Conservation (phyloP, 2,329 filamentous ascomycete genomes). For the Venturia nashicola region DNA sequence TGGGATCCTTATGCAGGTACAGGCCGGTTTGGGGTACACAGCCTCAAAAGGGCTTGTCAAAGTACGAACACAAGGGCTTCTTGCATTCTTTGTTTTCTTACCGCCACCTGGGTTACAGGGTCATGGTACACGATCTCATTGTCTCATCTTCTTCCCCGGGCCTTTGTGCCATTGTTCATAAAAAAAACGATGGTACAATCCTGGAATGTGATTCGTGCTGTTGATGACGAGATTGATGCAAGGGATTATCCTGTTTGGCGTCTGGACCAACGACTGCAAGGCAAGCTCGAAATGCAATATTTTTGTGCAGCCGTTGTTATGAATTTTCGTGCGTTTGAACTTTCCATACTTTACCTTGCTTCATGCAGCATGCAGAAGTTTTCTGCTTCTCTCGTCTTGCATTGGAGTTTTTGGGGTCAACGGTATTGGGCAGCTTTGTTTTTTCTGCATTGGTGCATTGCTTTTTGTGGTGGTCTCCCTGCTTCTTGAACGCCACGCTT, state of each 20-base stretch:
- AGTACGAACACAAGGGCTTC: background rate
- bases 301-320: background rate
- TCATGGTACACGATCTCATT: background rate
- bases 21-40: slow-evolving; percentile 1
- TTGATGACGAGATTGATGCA: background rate
- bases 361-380: background rate
- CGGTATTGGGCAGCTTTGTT: background rate
- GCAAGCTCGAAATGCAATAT: background rate
- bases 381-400: background rate
- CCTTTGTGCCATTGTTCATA: background rate
- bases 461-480: background rate
- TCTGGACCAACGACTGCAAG: background rate
- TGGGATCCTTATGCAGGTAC: background rate
- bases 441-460: background rate
- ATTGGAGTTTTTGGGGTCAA: background rate
- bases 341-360: no score
- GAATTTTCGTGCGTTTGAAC: no score
- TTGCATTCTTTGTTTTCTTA: background rate
- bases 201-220: background rate
- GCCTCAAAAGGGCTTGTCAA: background rate
- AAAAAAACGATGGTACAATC: background rate
- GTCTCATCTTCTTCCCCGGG: background rate
- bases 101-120: slow-evolving; percentile 1
- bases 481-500: background rate
- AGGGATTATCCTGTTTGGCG: background rate